Percentiles rank a stretch among this genome's conserved stretches.
Conservation (phyloP, 2,329 filamentous ascomycete species). For the Eutypella sp. region DNA sequence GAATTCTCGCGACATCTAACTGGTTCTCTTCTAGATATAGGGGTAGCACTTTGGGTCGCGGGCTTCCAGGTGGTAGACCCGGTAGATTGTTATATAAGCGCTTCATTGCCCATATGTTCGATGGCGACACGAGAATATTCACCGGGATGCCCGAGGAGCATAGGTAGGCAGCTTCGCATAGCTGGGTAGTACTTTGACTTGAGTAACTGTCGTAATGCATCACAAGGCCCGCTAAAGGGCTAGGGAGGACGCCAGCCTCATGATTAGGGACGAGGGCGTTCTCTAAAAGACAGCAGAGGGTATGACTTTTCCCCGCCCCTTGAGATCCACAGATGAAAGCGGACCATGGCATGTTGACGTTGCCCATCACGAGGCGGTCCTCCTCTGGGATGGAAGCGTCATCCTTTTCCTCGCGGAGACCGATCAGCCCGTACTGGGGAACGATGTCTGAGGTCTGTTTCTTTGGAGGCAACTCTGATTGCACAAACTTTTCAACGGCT, state of each 20-base stretch:
- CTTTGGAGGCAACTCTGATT: not conserved
- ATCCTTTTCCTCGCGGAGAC: conserved; percentile 3
- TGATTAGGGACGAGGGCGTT: conserved; percentile 23
- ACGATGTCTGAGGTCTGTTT: conserved; percentile 1
- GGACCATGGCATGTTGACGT: conserved; percentile 50
- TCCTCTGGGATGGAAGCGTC: not conserved
- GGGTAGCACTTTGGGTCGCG: conserved; percentile 35
- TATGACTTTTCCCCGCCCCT: conserved; percentile 55
- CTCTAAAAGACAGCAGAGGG: conserved; percentile 47
- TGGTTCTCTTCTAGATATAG: conserved; percentile 40
- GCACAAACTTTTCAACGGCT: not conserved
- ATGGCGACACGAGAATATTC: conserved; percentile 42
- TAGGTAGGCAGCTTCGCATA: conserved; percentile 50
- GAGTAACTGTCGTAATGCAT: conserved; percentile 48
- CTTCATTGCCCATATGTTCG: conserved; percentile 36
- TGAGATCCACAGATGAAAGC: conserved; percentile 58
- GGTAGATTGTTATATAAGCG: conserved; percentile 36
- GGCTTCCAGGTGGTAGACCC: conserved; percentile 2
- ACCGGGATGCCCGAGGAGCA: conserved; percentile 41
- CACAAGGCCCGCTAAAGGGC: conserved; percentile 44
- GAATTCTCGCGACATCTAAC: conserved; percentile 44
- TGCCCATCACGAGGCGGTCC: conserved; percentile 33
- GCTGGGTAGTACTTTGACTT: conserved; percentile 9
- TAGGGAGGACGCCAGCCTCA: conserved; percentile 33
- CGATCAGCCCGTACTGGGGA: conserved; percentile 16